Evolutionary conservation across 495 filamentous ascomycete genomes (phyloP), one percentile per base, ranked within the genome.

Genomic region (Annulohypoxylon nitens): DNA sequence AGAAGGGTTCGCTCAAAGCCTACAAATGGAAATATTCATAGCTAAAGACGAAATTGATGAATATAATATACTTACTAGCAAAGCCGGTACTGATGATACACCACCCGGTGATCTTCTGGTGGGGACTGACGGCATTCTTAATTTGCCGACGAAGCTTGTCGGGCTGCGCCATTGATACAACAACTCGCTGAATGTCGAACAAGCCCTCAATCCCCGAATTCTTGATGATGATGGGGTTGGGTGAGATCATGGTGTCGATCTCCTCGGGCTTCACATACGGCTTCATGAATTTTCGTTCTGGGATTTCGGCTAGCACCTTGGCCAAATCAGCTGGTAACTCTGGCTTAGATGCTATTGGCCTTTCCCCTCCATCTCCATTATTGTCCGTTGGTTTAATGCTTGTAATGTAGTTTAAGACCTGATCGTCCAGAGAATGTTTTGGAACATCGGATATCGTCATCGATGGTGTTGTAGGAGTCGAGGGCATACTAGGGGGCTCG

Each of bases 141-240:
- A 81, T 62, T 54, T 79, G 78, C 10, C 64, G 51, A 10, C 76
- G 78, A n/a, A 82, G 77, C 26, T 69, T 69, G 14, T 80, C 73
- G 1, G 75, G 55, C 54, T 81, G 71, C 14, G 75, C 64, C 71
- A 81, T 76, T 57, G 76, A 80, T 53, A 84, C 73, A 61, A 82
- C 63, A 25, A 84, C 80, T 61, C 80, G 76, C 65, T 82, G 81
- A 41, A 84, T 81, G 69, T 83, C 81, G 53, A 84, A 82, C 10
- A 81, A 65, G 3, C 78, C 76, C 37, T 82, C 75, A 53, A 84
- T 81, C 3, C 81, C 81, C 3, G 79, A 79, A 59, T 76, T 80
- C 67, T 75, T 80, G 36, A 83, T 65, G 18, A 77, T 80, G 64
- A 84, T 83, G 47, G 81, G 80, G 59, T 81, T 80, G 26, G 78